Percentiles rank a stretch among this genome's conserved stretches.
phyloP scores from a whole-genome alignment of 2,329 filamentous ascomycete genomes.

The Nothomitra cinnamomea region DNA sequence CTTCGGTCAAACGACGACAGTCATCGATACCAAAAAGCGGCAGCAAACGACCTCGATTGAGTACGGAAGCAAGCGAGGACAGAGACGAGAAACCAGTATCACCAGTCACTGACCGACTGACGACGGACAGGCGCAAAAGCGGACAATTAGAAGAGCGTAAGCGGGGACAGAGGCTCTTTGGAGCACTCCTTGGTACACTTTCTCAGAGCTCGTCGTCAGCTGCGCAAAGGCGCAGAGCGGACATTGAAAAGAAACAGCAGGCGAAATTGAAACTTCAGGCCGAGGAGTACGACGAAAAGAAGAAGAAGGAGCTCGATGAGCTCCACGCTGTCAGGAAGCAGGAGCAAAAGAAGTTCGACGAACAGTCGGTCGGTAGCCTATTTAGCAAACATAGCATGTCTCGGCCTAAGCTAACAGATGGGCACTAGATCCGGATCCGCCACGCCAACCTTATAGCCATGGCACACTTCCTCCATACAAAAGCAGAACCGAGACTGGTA shows the following conservation, averaged over 20 bases:
- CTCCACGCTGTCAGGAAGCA: slow-evolving; percentile 42
- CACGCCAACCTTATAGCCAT: slow-evolving; percentile 55
- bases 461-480: slow-evolving; percentile 60
- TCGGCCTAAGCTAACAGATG: neutral
- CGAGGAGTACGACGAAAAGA: slow-evolving; percentile 50
- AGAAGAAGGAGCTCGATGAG: slow-evolving; percentile 46
- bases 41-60: slow-evolving; percentile 34
- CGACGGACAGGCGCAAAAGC: slow-evolving; percentile 24
- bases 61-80: slow-evolving; percentile 18
- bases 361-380: slow-evolving; percentile 46
- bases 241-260: slow-evolving; percentile 69
- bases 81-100: slow-evolving; percentile 13
- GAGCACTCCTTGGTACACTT: slow-evolving; percentile 60
- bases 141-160: slow-evolving; percentile 59
- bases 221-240: slow-evolving; percentile 51
- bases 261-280: slow-evolving; percentile 58
- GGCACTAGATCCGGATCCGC: slow-evolving; percentile 49
- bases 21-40: slow-evolving; percentile 33
- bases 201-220: slow-evolving; percentile 50
- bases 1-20: slow-evolving; percentile 32
- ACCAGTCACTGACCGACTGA: slow-evolving; percentile 13
- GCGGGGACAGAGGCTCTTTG: slow-evolving; percentile 72
- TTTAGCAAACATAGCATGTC: neutral
- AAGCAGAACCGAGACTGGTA: slow-evolving; percentile 56
- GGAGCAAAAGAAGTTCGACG: slow-evolving; percentile 61